A percentile compares a stretch with the other conserved stretches of the same genome.
phyloP scores from a whole-genome alignment of 495 filamentous ascomycete genomes.

The Xylaria intraflava region DNA sequence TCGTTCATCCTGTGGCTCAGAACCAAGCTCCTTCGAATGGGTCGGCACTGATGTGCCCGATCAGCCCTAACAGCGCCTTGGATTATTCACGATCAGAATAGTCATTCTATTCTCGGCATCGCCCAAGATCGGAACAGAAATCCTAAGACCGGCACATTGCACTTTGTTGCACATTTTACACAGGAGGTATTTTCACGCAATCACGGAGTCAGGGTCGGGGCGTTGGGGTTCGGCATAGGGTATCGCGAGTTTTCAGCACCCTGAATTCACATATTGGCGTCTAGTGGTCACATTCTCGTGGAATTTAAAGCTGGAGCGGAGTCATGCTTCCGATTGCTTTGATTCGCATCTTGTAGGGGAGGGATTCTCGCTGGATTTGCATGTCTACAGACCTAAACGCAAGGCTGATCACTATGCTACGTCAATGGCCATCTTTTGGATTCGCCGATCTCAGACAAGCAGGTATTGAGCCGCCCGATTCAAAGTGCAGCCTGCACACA shows the following conservation, averaged over 20 bases:
- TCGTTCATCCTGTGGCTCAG: slow-evolving; percentile 50
- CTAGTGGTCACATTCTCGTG: background rate
- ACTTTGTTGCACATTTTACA: background rate
- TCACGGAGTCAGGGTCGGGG: slow-evolving; percentile 3
- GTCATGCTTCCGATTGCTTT: background rate
- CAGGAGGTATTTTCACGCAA: background rate
- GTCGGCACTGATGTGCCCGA: slow-evolving; percentile 17
- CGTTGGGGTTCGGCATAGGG: background rate
- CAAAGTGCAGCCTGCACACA: background rate
- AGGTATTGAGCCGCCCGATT: background rate
- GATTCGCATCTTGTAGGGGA: background rate
- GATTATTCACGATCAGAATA: background rate
- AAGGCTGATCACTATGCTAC: background rate
- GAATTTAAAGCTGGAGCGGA: background rate
- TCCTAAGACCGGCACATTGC: background rate
- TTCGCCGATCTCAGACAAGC: background rate
- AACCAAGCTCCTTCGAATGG: slow-evolving; percentile 41
- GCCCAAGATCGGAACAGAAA: background rate
- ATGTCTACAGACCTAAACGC: background rate
- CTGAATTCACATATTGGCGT: background rate
- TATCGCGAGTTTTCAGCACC: background rate
- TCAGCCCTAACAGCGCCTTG: background rate
- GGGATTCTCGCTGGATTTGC: background rate
- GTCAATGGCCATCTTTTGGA: background rate
- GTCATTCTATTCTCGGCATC: background rate